Base-by-base conservation (phyloP, 371 early-diverging fungal species). In the Mucor ambiguus region DNA sequence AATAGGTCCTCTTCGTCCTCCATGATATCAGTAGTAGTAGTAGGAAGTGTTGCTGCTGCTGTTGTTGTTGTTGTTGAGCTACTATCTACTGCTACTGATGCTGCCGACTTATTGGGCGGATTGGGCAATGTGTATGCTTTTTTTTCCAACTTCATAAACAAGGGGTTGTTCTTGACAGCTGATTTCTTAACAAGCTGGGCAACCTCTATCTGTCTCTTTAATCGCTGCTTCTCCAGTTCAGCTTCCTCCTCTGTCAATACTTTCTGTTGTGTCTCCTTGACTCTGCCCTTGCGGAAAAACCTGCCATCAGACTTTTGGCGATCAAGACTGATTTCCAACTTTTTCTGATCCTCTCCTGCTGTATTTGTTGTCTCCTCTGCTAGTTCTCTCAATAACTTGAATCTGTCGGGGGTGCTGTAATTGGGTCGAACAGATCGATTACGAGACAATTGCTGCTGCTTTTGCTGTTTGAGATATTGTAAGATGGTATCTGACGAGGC, bases 121-220 rank as follows among this genome's bases (percentile, higher is more conserved):
- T 24, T 43, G 18, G 63, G 59, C 1, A 41, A 49, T n/a, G 66
- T 54, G 28, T 30, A 62, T 8, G 72, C 24, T 57, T 70, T 65
- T 37, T 70, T 64, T 55, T 78, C 82, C 26, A 71, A 44, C 16
- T 75, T 72, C 62, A 71, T 75, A 33, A 75, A 71, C 5, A 81
- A 58, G 4, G 82, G 82, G 41, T 73, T 73, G 24, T 73, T 73
- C 64, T 73, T 73, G 33, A 73, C 74, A 14, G 74, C 74, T 4
- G 74, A 73, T 55, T 61, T 60, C 24, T 73, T 69, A 8, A 35
- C 74, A 7, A 73, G 48, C 30, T 69, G 70, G 38, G 67, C 70
- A 6, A 73, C 70, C 28, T 73, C 74, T 37, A 60, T 26, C 38
- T 67, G 67, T 33, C 70, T 35, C 22, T 61, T 69, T 9, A 54